Evolutionary conservation across 1,284 basidiomycete genomes (phyloP).

Genomic region (Ceratobasidium theobromae): DNA sequence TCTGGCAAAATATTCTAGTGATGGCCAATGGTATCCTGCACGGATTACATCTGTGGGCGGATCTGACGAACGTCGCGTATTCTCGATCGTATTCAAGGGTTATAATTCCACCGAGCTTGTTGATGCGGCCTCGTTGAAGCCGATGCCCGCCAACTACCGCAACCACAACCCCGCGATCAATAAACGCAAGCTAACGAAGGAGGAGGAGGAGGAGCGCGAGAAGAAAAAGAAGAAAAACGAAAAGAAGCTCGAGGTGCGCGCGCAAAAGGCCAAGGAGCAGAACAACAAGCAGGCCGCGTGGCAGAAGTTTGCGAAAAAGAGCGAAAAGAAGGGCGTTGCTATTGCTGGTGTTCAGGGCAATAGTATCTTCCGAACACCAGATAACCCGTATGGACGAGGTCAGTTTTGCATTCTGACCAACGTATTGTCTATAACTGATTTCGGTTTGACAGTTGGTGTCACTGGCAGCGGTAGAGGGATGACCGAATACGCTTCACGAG

Average conservation of each 20-base stretch:
- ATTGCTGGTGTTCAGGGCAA: constrained; percentile 84
- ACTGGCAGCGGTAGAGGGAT: constrained; percentile 92
- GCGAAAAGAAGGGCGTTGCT: constrained; percentile 91
- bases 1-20: constrained; percentile 87
- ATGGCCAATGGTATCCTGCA: constrained; percentile 89
- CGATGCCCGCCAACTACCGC: constrained; percentile 51
- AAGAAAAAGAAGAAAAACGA: constrained; percentile 95
- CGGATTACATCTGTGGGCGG: constrained; percentile 88
- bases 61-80: constrained; percentile 80
- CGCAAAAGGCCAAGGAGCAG: constrained; percentile 89
- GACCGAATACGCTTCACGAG: constrained; percentile 72
- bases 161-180: constrained; percentile 44
- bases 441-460: constrained; percentile 72
- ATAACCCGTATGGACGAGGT: constrained; percentile 88
- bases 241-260: constrained; percentile 86
- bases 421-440: constrained; percentile 17
- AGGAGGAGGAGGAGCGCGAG: constrained; percentile 87
- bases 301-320: constrained; percentile 98
- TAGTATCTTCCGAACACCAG: constrained; percentile 95
- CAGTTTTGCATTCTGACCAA: constrained; percentile 40
- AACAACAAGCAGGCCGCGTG: constrained; percentile 86
- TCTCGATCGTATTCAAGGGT: constrained; percentile 92
- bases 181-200: constrained; percentile 75
- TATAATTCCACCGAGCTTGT: constrained; percentile 95
- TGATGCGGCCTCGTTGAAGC: constrained; percentile 69